These are phyloP conservation scores for Sarcodon aspratus DNA, from an alignment of 768 basidiomycete genomes.

Conservation along the genomic window DNA sequence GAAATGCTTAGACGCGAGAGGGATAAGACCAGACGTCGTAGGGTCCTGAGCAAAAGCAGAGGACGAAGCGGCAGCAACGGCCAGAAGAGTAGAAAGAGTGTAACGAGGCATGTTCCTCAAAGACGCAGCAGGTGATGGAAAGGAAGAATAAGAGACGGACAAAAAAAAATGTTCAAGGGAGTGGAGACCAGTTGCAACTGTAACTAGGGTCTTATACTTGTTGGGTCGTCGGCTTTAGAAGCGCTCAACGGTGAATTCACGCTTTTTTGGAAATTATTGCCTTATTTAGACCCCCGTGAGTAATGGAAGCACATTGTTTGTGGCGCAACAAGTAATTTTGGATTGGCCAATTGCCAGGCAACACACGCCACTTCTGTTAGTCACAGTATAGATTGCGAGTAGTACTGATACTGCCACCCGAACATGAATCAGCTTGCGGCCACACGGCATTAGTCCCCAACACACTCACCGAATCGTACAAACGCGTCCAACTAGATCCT, in stretches of 20 bases:
- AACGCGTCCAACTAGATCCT: constrained; percentile 87
- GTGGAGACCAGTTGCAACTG: too few relatives aligned
- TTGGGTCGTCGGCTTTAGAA: too few relatives aligned
- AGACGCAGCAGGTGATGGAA: too few relatives aligned
- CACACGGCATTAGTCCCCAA: neutral
- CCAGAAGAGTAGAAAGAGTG: constrained; percentile 23
- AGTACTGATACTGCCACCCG: constrained; percentile 72
- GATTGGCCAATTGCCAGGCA: too few relatives aligned
- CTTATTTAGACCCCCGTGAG: too few relatives aligned
- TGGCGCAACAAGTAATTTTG: too few relatives aligned
- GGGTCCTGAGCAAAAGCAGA: constrained; percentile 13
- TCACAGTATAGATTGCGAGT: constrained; percentile 82
- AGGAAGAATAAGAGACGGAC: too few relatives aligned
- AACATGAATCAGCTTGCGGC: neutral
- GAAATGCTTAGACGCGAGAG: constrained; percentile 16
- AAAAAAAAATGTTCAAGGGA: too few relatives aligned
- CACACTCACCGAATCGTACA: constrained; percentile 82
- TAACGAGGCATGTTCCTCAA: constrained; percentile 18
- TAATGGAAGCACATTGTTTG: too few relatives aligned
- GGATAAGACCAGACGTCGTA: constrained; percentile 13
- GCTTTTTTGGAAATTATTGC: too few relatives aligned
- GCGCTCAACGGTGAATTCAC: too few relatives aligned
- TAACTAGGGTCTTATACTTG: too few relatives aligned
- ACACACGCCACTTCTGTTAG: neutral
- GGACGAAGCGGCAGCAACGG: constrained; percentile 15